Percentiles rank a stretch among this genome's conserved stretches.
Conservation (phyloP, 2,329 filamentous ascomycete genomes). For the Diaporthe ilicicola region DNA sequence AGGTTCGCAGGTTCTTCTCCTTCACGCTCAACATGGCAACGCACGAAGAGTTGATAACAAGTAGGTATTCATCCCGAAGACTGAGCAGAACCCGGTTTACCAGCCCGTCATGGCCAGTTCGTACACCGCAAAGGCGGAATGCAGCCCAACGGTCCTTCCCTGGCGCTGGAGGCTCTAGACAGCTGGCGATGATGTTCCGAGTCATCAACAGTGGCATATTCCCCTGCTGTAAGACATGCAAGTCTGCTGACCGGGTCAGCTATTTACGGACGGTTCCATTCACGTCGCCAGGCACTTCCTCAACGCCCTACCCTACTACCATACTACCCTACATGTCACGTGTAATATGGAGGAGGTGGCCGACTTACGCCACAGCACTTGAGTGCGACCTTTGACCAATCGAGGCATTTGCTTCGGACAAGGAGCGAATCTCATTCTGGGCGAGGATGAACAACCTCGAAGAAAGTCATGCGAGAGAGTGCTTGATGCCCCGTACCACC, state of each 20-base stretch:
- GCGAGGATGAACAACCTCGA: too few relatives aligned
- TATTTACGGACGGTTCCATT: background rate
- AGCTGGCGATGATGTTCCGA: background rate
- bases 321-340: too few relatives aligned
- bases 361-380: too few relatives aligned
- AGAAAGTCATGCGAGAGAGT: too few relatives aligned
- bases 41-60: background rate
- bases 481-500: too few relatives aligned
- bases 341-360: too few relatives aligned
- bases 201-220: background rate
- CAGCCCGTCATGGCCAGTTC: background rate
- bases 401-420: too few relatives aligned
- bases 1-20: background rate
- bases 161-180: background rate
- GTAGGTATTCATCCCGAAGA: background rate
- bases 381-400: too few relatives aligned
- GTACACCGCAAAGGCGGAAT: background rate
- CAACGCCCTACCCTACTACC: too few relatives aligned
- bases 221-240: background rate
- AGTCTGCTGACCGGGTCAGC: background rate
- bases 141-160: background rate
- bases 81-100: background rate
- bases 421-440: too few relatives aligned
- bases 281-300: too few relatives aligned
- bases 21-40: background rate